Base-by-base conservation (phyloP, 2,329 filamentous ascomycete genomes). In the Nigrospora osmanthi region DNA sequence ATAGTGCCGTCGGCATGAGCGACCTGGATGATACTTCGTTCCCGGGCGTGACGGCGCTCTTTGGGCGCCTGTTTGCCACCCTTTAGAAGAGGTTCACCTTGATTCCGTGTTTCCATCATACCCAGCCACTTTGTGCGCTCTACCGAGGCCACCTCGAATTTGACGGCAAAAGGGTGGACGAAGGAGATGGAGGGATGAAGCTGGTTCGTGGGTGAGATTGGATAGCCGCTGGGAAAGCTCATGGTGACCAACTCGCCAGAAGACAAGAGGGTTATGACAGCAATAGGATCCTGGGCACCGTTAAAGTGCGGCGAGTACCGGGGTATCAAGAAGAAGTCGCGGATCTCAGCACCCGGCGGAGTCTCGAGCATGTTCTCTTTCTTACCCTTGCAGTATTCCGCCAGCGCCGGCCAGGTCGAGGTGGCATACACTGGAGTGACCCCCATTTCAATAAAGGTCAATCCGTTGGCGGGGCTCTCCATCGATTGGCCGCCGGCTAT, bases 371-470 rank as follows among this genome's bases (percentile, higher is more conserved):
- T 75, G 38, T 80, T 75, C 48, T 85, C 80, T 15, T 79, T 73
- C 59, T 88, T 94, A n/a, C 80, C 83, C 49, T 83, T 79, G 55
- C 95, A 86, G 63, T 96, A 88, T 36, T 82, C 79, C 0, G 82
- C 74, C 1, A 98, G 75, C 1, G 85, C 66, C 58, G 94, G 87
- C 89, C 90, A 97, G 4, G 87, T 83, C 11, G 90, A 91, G 5
- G 93, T 97, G 33, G 88, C 82, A 66, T 96, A 97, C 41, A 88
- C 83, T 1, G 93, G 93, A 7, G 91, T 96, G 40, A 82, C 68
- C 3, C 93, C 93, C 46, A 98, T 72, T 53, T 98, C 93, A 46
- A 97, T 74, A 52, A 97, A 91, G 1, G 87, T 95, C 49, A 98
- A 65, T 6, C 87, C 88, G 62, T 87, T 89, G 6, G 81, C 76